Conservation (phyloP, 768 basidiomycete genomes). For the Suillus subaureus region DNA sequence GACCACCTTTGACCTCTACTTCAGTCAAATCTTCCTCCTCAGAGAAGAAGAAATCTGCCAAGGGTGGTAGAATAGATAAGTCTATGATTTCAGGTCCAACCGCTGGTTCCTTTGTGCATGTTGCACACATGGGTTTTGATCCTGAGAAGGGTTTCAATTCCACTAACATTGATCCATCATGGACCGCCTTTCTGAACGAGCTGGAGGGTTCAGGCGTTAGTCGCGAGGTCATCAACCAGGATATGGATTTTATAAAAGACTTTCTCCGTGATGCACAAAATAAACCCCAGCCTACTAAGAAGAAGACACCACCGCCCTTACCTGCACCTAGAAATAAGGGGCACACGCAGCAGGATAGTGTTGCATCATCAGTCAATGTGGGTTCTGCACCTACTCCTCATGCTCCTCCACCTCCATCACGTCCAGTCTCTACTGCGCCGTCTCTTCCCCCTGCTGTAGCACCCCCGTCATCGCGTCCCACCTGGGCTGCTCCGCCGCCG, state of each 20-base stretch:
- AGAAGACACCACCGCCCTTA: slow-evolving; percentile 41
- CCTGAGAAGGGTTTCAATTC: slow-evolving; percentile 84
- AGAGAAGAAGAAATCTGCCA: slow-evolving; percentile 57
- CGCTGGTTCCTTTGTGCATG: slow-evolving; percentile 78
- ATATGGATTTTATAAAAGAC: slow-evolving; percentile 88
- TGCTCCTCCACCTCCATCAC: slow-evolving; percentile 36
- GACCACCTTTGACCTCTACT: slow-evolving; percentile 13
- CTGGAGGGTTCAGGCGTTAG: slow-evolving; percentile 69
- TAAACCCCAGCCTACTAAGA: slow-evolving; percentile 44
- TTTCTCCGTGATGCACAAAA: slow-evolving; percentile 61
- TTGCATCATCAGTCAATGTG: slow-evolving; percentile 23
- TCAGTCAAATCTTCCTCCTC: slow-evolving; percentile 48
- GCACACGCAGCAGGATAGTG: slow-evolving; percentile 28
- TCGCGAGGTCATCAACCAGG: slow-evolving; percentile 66
- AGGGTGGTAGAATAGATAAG: slow-evolving; percentile 87
- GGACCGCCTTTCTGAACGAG: slow-evolving; percentile 71
- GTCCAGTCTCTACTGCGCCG: slow-evolving; percentile 27
- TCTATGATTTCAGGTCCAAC: slow-evolving; percentile 88
- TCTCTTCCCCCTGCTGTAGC: slow-evolving; percentile 39
- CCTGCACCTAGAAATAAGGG: slow-evolving; percentile 35
- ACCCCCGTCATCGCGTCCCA: slow-evolving; percentile 24
- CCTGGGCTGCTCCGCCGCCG: slow-evolving; percentile 18
- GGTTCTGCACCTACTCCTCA: slow-evolving; percentile 32
- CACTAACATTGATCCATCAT: slow-evolving; percentile 86
- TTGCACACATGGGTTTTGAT: slow-evolving; percentile 96